Conservation (phyloP, 768 basidiomycete species). For the Galerina marginata region DNA sequence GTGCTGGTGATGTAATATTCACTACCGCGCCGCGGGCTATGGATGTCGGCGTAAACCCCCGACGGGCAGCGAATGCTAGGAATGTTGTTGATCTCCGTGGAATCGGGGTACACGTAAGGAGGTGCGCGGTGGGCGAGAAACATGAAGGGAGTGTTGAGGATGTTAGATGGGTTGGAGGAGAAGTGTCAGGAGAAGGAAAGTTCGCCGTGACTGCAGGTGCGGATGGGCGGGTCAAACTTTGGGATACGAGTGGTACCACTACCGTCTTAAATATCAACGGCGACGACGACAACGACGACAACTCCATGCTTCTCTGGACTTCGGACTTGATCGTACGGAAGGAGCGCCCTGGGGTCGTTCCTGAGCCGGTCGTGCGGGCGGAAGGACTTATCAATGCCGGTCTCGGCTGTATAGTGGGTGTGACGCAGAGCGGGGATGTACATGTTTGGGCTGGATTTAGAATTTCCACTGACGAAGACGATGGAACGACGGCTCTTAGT, state of each 20-base stretch:
- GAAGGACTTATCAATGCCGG: slow-evolving; percentile 32
- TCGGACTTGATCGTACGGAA: slow-evolving; percentile 43
- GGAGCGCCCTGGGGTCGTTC: slow-evolving; percentile 28
- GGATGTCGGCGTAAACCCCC: slow-evolving; percentile 48
- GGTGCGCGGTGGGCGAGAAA: slow-evolving; percentile 59
- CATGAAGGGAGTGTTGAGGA: slow-evolving; percentile 68
- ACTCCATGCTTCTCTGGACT: slow-evolving; percentile 67
- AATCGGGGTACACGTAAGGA: slow-evolving; percentile 42
- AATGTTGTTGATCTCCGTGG: slow-evolving; percentile 18
- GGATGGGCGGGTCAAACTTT: slow-evolving; percentile 77
- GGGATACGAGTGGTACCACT: slow-evolving; percentile 53
- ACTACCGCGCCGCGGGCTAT: slow-evolving; percentile 63
- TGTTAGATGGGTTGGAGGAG: slow-evolving; percentile 52
- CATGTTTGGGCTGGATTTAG: slow-evolving; percentile 57
- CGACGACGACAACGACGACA: slow-evolving; percentile 38
- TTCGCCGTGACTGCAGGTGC: slow-evolving; percentile 57
- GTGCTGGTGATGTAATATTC: slow-evolving; percentile 69
- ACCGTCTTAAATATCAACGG: too few species aligned
- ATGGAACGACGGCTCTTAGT: background rate
- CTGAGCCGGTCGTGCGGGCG: slow-evolving; percentile 59
- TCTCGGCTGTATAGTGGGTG: slow-evolving; percentile 53
- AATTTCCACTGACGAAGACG: slow-evolving; percentile 13
- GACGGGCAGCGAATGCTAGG: background rate
- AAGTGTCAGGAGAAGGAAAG: background rate
- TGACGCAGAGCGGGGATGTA: slow-evolving; percentile 61